Evolutionary conservation across 169 alveolate genomes (phyloP), one percentile per base, ranked within the genome.

Genomic region (Plasmodium blacklocki): DNA sequence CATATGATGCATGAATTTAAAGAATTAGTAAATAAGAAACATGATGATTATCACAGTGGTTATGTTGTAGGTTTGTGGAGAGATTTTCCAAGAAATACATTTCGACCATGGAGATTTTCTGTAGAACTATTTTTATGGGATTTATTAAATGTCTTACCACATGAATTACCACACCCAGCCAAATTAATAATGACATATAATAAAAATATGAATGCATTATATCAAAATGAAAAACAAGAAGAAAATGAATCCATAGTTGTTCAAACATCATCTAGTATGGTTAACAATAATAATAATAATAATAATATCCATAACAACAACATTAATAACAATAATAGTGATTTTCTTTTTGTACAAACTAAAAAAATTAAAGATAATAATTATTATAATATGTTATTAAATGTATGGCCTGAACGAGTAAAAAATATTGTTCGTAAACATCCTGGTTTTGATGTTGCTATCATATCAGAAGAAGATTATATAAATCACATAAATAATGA

Each of bases 61-160:
- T 70, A 68, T 70, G 52, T 62, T 23, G 43, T 83, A n/a, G 91
- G 91, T 6, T 21, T 70, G 18, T 83, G 91, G 91, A 83, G 86
- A 83, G 91, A 83, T 26, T 83, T 83, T 3, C 91, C 91, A 3
- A 43, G 60, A 0, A 63, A 59, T 21, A 83, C 43, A 18, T 83
- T 54, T 47, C 12, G 18, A 4, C 59, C 59, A 0, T 83, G 91
- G 91, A 68, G 91, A 15, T 83, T 45, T 62, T 83, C 91, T 2
- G 39, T 83, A 0, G 91, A 83, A 14, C 70, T 83, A n/a, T 71
- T 83, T 49, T 73, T 83, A 62, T 83, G 91, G 91, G 91, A 83
- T 70, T 4, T 67, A 2, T 47, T 83, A 7, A 71, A 71, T 3
- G 54, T 83, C 0, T 18, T 83, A 60, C 91, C 91, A 4, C 83